Percentiles rank a stretch among this genome's conserved stretches.
Conservation (phyloP, 2,329 filamentous ascomycete genomes). For the Teratosphaeria epicoccoides region DNA sequence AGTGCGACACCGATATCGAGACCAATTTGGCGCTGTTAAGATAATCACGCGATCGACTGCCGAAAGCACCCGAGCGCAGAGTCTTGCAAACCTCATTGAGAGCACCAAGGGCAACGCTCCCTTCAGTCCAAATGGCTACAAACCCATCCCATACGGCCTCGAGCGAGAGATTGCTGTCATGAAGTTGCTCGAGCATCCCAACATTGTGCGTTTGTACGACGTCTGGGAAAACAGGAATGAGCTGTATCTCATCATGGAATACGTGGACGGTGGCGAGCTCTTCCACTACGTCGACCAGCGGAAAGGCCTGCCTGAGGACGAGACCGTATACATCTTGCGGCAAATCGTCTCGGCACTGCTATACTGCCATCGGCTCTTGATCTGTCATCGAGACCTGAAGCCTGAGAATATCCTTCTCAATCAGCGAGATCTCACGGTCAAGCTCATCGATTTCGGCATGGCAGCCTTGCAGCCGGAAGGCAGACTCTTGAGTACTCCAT, state of each 20-base stretch:
- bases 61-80: conserved; percentile 72
- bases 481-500: conserved; percentile 75
- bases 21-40: conserved; percentile 82
- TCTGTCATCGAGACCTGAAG: conserved; percentile 92
- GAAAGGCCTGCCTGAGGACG: conserved; percentile 65
- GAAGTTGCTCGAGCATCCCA: conserved; percentile 88
- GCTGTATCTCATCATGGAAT: conserved; percentile 90
- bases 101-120: conserved; percentile 44
- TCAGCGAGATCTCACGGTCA: conserved; percentile 58
- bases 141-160: conserved; percentile 60
- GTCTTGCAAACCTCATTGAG: conserved; percentile 70
- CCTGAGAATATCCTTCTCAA: conserved; percentile 93
- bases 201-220: conserved; percentile 89
- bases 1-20: conserved; percentile 65
- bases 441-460: conserved; percentile 97
- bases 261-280: conserved; percentile 72
- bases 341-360: conserved; percentile 87
- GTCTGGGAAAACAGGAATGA: conserved; percentile 97
- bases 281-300: conserved; percentile 74
- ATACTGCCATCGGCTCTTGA: conserved; percentile 88
- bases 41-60: conserved; percentile 77
- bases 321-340: conserved; percentile 75
- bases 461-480: conserved; percentile 77
- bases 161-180: conserved; percentile 95
- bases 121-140: conserved; percentile 17